Evolutionary conservation across 148 eudicot species (phyloP).

Genomic region (Fagopyrum tataricum): DNA sequence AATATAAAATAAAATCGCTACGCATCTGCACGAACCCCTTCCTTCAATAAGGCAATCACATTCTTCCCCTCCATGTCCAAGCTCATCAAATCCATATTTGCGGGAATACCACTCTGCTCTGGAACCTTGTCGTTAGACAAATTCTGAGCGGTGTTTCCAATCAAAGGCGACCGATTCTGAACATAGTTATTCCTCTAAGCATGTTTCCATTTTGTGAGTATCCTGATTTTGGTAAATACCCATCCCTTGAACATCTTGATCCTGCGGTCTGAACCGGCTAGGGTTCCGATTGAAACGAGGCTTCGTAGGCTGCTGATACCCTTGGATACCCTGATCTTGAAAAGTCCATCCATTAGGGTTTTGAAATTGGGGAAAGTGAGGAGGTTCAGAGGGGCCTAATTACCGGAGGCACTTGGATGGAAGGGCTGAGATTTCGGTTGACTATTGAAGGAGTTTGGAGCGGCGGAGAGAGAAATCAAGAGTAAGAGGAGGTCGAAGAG

Average conservation of each 20-base stretch:
- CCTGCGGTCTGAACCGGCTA: constrained; percentile 21
- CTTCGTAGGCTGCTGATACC: constrained; percentile 18
- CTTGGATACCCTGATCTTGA: constrained; percentile 14
- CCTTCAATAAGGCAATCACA: constrained; percentile 46
- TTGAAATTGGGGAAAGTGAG: constrained; percentile 16
- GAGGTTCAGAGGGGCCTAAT: constrained; percentile 17
- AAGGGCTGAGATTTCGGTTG: constrained; percentile 18
- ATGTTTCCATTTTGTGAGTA: constrained; percentile 14
- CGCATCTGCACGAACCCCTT: constrained; percentile 50
- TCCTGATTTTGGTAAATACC: constrained; percentile 19
- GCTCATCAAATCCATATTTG: constrained; percentile 41
- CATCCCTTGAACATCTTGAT: constrained; percentile 15
- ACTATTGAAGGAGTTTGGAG: constrained; percentile 19
- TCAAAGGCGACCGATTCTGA: constrained; percentile 20
- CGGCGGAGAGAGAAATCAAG: constrained; percentile 19
- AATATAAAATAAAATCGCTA: constrained; percentile 51
- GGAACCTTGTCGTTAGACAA: constrained; percentile 16
- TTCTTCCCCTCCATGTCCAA: constrained; percentile 72
- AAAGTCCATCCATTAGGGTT: constrained; percentile 26
- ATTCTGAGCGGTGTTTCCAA: constrained; percentile 22
- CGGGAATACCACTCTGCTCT: constrained; percentile 18
- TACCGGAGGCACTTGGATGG: constrained; percentile 15
- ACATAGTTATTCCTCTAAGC: constrained; percentile 24
- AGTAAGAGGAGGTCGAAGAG: constrained; percentile 4
- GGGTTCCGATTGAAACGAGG: constrained; percentile 22